Evolutionary conservation across 2,329 filamentous ascomycete species (phyloP), one percentile per base, ranked within the genome.

Genomic region (Blumeriella jaapii): DNA sequence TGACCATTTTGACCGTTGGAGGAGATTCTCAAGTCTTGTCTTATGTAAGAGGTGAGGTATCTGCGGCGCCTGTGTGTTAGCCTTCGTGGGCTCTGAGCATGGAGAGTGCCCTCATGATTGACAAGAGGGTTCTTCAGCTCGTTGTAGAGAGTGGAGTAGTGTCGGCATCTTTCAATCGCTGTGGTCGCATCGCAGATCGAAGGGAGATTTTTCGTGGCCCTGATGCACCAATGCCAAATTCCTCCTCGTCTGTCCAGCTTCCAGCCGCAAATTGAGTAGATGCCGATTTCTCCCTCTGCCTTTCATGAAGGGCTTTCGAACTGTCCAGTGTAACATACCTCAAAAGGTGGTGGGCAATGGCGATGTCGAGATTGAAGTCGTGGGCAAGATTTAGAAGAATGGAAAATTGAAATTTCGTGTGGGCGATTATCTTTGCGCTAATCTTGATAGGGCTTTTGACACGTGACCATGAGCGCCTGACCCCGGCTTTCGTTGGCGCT

Each of bases 1-100:
- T 86, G 69, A 95, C 87, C 89, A 98, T 98, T 64, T 82, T 95
- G 77, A 63, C 78, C 76, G 73, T 55, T 54, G 59, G 73, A n/a
- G n/a, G n/a, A 84, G 80, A 85, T 85, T 85, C 79, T 86, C 79
- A 81, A 71, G 71, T 82, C 78, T 67, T 61, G 54, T 55, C 49
- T 49, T 54, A 60, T 65, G 8, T 5, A 27, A 27, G 25, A 73
- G 65, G 64, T 73, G 72, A 78, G 72, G 72, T 78, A 73, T 77
- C 74, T 78, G 61, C 59, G 25, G 31, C 44, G 38, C 40, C 50
- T 50, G 47, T 53, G 59, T 48, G 68, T 78, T 78, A 78, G 74
- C 71, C 71, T 69, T 69, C 61, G 65, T 67, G 68, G 68, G 58
- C 61, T 59, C 59, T 65, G 44, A 77, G 73, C 74, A 62, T 68